Evolutionary conservation across 441 rosid species (phyloP), one percentile per base, ranked within the genome.

Genomic region (Pelargonium australe): DNA sequence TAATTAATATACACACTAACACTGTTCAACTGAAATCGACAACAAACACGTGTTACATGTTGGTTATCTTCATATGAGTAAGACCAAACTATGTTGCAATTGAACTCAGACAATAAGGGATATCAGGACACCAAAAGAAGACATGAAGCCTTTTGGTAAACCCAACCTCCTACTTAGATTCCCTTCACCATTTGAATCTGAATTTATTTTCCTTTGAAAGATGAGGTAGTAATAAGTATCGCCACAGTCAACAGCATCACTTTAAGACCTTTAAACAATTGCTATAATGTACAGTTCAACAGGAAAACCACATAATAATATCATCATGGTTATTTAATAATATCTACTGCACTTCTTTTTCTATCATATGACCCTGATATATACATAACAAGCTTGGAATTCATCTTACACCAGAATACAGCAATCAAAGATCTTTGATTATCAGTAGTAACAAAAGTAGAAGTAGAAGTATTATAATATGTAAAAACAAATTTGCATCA

Each of bases 1-100:
- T 10, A 44, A n/a, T 45, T 45, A 10, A 10, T 45, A 51, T 51
- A n/a, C 57, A 51, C 57, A 13, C 17, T n/a, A 13, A 12, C 2
- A 51, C 7, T 51, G 57, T 51, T 51, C 57, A n/a, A 13, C 57
- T 51, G 57, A 51, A 51, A 51, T 51, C 57, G n/a, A 51, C 57
- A 51, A 45, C 11, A 43, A 47, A 7, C 53, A 45, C 3, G 8
- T 45, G 14, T 45, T 10, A 45, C 53, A 10, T 2, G 53, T 45
- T 45, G 13, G 53, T 45, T 45, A 1, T 45, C 17, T n/a, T 51
- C 57, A 51, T n/a, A n/a, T 51, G 57, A 11, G n/a, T 51, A 1
- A 51, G 19, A 51, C 17, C 19, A 47, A 47, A 47, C 55, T 13
- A 47, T 3, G 14, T 47, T 47, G 14, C 13, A 47, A 47, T 47